Evolutionary conservation across 208 protist species (phyloP), one percentile per base, ranked within the genome.

Genomic region (Crithidia fasciculata): DNA sequence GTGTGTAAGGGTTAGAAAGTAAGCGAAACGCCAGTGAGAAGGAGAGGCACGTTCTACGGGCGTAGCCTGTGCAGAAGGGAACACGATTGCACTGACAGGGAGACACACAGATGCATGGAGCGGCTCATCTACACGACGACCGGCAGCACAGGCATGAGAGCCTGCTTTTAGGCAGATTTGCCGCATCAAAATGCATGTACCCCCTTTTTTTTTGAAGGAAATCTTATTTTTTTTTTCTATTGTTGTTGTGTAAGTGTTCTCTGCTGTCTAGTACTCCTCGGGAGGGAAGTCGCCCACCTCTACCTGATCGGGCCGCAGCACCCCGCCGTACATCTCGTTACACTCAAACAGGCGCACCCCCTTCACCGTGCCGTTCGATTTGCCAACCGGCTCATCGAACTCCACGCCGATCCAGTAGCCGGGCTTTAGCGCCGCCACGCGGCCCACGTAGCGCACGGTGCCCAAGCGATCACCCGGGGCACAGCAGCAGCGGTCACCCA

Each of bases 341-440:
- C 95, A 98, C 58, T 86, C 72, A 73, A 99, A 99, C 40, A 98
- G 93, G 54, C 67, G 61, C 28, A 81, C 83, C 5, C 93, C 94
- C 73, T 98, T 98, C 19, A 97, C 93, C 15, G 83, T 82, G 39
- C 97, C 97, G 74, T 99, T 88, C 19, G 94, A 95, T 66, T 98
- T 98, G 16, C 97, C 97, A 3, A 98, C 81, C 47, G 97, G 97
- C 76, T 98, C 93, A 67, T 99, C 97, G 39, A 98, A 97, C 77
- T 96, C 79, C 7, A 99, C 91, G 63, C 95, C 95, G 55, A 98
- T 66, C 92, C 93, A 98, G 69, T 87, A 98, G 8, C 95, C 95
- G 9, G 85, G 85, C 81, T 95, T 95, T 62, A 97, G 82, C 65
- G 76, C 50, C 4, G 84, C 82, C 8, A 96, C 81, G 36, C 92